Evolutionary conservation across 345 rosid genomes (phyloP).

Genomic region (Erucastrum elatum): DNA sequence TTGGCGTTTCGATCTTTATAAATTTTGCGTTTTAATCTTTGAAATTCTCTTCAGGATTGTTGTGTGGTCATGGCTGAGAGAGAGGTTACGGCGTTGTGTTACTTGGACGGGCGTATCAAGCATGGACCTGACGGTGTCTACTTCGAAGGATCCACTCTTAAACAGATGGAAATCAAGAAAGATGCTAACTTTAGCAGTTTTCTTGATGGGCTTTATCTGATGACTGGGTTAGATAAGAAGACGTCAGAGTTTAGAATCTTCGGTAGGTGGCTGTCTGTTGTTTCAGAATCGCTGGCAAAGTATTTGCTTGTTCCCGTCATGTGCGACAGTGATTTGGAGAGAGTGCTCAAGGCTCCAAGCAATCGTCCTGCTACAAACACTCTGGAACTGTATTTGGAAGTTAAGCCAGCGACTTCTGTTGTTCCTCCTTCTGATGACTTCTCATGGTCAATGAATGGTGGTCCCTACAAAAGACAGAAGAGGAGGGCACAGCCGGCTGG

Average conservation of each 20-base stretch:
- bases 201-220: neutral
- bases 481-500: too few relatives aligned
- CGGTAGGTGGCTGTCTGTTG: conserved; percentile 6
- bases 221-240: neutral
- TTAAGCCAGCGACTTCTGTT: neutral
- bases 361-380: neutral
- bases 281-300: neutral
- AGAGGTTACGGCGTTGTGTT: conserved; percentile 1
- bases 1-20: neutral
- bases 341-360: conserved; percentile 19
- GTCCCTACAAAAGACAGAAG: neutral
- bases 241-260: neutral
- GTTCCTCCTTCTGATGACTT: neutral
- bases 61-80: neutral
- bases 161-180: neutral
- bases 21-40: neutral
- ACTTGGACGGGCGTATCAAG: conserved; percentile 6
- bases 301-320: neutral
- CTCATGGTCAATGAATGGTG: neutral
- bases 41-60: neutral
- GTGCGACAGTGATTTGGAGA: neutral
- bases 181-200: neutral
- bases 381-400: conserved; percentile 14
- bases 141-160: conserved; percentile 3
- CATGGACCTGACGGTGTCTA: neutral